Conservation (phyloP, 2,329 filamentous ascomycete species). For the Elsinoe perseae region DNA sequence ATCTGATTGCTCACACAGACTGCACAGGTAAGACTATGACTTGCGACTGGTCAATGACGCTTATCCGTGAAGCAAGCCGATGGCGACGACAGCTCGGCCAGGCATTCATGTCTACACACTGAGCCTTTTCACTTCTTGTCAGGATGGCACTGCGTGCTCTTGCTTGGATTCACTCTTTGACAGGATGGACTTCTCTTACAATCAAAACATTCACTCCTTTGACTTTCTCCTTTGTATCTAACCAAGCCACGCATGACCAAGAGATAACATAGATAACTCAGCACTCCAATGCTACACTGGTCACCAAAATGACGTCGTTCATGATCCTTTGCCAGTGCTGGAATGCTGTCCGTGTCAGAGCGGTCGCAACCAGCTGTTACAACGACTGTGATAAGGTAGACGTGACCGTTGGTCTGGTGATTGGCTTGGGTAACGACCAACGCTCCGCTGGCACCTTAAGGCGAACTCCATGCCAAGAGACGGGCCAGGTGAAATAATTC, state of each 20-base stretch:
- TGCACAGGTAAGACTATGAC: too few relatives aligned
- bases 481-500: not conserved
- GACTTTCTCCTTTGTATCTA: constrained; percentile 2
- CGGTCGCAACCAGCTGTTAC: not conserved
- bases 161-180: not conserved
- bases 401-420: constrained; percentile 1
- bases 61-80: not conserved
- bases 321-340: not conserved
- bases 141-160: constrained; percentile 4
- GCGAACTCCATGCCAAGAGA: not conserved
- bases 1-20: constrained; percentile 26
- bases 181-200: not conserved
- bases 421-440: constrained; percentile 9
- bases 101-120: not conserved
- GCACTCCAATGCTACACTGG: not conserved
- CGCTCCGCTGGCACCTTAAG: not conserved
- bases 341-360: too few relatives aligned
- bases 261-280: not conserved
- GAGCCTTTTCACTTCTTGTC: constrained; percentile 4
- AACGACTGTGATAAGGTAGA: constrained; percentile 7
- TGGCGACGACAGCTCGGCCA: not conserved
- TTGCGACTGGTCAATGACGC: not conserved
- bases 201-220: constrained; percentile 1
- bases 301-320: constrained; percentile 3
- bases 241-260: constrained; percentile 2